Evolutionary conservation across 805 yeast genomes (phyloP), one percentile per base, ranked within the genome.

Genomic region (Candida rishiriensis): DNA sequence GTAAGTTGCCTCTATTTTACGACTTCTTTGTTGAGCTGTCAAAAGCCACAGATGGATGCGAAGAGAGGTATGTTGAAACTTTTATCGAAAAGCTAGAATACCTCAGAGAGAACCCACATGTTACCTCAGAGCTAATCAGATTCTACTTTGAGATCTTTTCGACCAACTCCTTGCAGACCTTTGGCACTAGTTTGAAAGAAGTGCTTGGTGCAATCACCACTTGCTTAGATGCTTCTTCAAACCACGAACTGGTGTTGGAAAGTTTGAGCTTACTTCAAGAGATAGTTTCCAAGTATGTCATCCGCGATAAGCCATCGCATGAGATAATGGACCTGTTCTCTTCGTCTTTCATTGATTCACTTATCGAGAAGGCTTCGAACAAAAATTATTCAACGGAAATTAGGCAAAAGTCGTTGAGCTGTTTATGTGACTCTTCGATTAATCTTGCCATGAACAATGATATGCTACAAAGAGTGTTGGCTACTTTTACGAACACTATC

Each of bases 61-160:
- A 53, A n/a, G 18, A 36, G 13, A 42, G 43, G 18, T 57, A 56
- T 56, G 35, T 54, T 28, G 49, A 54, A 14, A 6, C 4, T 2
- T 41, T 53, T 18, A 39, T 63, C 13, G 32, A 42, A 4, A 49
- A 48, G 36, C 43, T 63, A 2, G 39, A 49, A 17, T 42, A 42
- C 11, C 13, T 57, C 29, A 50, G 59, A 31, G 56, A 59, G 12
- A 37, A 44, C 13, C 34, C 52, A 13, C 52, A 57, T 42, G 41
- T 59, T 15, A 63, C 61, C 12, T 48, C 64, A 28, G 72, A 66
- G 15, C 47, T 64, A 18, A 46, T 68, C 38, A 68, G 55, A 42
- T 67, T 72, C 40, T 71, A 70, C 43, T 56, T 66, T 2, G 53
- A 65, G 1, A 45, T 70, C 1, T 45, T 71, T n/a, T 40, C 48